These are phyloP conservation scores for Cercophora samala DNA, from an alignment of 495 filamentous ascomycete genomes.

Conservation along the genomic window DNA sequence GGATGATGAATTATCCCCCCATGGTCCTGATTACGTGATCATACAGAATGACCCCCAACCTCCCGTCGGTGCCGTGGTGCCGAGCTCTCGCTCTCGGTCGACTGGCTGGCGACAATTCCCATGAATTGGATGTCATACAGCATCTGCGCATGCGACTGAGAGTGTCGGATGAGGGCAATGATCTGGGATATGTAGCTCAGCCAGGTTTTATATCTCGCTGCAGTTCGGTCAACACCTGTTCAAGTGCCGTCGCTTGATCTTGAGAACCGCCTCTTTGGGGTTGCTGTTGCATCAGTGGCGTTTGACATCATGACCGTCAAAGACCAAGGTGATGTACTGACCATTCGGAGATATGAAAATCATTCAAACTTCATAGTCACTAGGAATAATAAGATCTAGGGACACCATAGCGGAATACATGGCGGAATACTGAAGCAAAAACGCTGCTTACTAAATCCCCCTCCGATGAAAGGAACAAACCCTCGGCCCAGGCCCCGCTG, in stretches of 20 bases:
- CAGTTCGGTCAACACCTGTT: neutral
- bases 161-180: neutral
- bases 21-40: neutral
- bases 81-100: neutral
- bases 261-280: neutral
- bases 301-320: neutral
- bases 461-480: neutral
- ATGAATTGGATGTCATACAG: neutral
- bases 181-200: neutral
- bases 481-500: neutral
- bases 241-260: neutral
- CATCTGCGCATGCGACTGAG: neutral
- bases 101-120: neutral
- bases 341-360: too few species aligned
- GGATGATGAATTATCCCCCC: neutral
- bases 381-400: too few species aligned
- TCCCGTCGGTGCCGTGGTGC: neutral
- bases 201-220: neutral
- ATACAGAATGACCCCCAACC: neutral
- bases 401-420: too few species aligned
- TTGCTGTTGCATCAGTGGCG: neutral
- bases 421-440: neutral
- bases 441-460: neutral
- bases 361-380: too few species aligned
- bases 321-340: neutral